phyloP scores from a whole-genome alignment of 139 green algal genomes.

The Edaphochlamys debaryana region DNA sequence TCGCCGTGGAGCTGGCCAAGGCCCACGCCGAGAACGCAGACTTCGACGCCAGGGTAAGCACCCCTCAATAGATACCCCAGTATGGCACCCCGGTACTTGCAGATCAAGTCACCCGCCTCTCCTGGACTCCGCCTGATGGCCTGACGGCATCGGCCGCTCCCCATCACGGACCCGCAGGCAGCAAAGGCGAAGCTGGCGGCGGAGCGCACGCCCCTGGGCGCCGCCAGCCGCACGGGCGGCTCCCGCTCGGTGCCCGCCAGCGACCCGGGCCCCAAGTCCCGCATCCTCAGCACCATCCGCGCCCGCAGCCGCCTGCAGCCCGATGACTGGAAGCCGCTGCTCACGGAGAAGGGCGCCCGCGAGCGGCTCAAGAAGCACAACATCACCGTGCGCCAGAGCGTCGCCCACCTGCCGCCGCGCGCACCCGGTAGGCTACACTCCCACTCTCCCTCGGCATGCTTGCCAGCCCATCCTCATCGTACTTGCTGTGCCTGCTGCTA shows the following conservation, averaged over 20 bases:
- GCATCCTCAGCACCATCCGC: slow-evolving; percentile 2
- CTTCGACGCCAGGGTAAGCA: slow-evolving; percentile 47
- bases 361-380: slow-evolving; percentile 45
- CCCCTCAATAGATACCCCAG: no score
- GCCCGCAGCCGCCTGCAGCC: slow-evolving; percentile 18
- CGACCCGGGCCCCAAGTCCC: slow-evolving; percentile 24
- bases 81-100: no score
- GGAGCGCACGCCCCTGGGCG: not conserved
- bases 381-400: slow-evolving; percentile 62
- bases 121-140: no score
- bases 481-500: no score
- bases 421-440: no score
- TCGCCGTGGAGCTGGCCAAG: slow-evolving; percentile 54
- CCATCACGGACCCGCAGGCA: not conserved
- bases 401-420: slow-evolving; percentile 29
- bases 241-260: not conserved
- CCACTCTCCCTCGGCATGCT: no score
- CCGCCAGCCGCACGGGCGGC: not conserved
- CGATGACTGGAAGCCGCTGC: slow-evolving; percentile 32
- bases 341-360: slow-evolving; percentile 54
- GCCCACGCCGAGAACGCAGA: slow-evolving; percentile 57
- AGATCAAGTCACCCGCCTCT: no score
- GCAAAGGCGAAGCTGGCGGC: not conserved
- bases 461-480: no score
- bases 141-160: no score